Percentiles rank a stretch among this genome's conserved stretches.
Conservation (phyloP, 2,329 filamentous ascomycete genomes). For the Pseudocercospora fuligena region DNA sequence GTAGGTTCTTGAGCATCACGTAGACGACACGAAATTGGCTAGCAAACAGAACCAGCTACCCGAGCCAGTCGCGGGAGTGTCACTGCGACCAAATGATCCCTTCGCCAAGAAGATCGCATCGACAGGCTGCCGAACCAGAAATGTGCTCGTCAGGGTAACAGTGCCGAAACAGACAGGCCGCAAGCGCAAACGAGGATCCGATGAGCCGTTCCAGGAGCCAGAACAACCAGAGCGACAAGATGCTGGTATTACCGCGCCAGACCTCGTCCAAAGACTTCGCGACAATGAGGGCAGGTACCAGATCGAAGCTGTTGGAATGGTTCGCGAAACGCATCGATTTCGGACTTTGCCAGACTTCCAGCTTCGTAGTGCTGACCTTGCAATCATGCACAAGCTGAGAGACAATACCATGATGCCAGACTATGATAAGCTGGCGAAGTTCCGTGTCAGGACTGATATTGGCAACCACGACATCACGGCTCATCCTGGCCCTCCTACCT, state of each 20-base stretch:
- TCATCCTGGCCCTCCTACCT: constrained; percentile 37
- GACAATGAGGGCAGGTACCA: constrained; percentile 37
- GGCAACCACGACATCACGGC: constrained; percentile 70
- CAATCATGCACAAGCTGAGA: constrained; percentile 72
- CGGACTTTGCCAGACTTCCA: constrained; percentile 86
- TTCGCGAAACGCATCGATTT: constrained; percentile 85
- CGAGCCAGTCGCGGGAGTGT: constrained; percentile 66
- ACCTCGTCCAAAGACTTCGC: constrained; percentile 38
- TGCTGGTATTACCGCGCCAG: constrained; percentile 33
- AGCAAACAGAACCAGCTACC: constrained; percentile 29
- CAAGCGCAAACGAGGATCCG: constrained; percentile 79
- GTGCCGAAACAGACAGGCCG: constrained; percentile 86
- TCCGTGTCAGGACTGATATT: constrained; percentile 68
- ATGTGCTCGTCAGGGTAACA: constrained; percentile 83
- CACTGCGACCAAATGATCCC: constrained; percentile 78
- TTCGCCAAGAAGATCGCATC: constrained; percentile 79
- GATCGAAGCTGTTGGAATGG: constrained; percentile 53
- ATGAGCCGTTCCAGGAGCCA: constrained; percentile 55
- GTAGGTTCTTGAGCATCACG: constrained; percentile 40
- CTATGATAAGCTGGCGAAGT: constrained; percentile 64
- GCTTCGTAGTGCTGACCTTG: constrained; percentile 39
- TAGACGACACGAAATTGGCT: constrained; percentile 38
- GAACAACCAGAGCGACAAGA: constrained; percentile 11
- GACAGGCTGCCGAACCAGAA: constrained; percentile 75
- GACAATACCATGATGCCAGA: constrained; percentile 73